phyloP scores from a whole-genome alignment of 169 alveolate species.

The Plasmodium coatneyi region DNA sequence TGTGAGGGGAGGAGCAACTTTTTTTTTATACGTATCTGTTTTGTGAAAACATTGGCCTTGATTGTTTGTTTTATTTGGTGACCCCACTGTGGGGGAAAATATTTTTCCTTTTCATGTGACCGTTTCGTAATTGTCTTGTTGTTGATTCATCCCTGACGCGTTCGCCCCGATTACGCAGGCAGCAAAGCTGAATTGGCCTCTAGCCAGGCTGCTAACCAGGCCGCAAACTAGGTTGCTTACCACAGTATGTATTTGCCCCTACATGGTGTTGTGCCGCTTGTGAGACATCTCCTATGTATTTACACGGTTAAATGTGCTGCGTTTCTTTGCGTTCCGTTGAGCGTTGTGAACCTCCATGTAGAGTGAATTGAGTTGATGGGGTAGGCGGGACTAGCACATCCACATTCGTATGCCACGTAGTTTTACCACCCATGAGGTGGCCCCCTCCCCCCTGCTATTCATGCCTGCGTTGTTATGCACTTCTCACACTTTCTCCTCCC shows the following conservation, averaged over 20 bases:
- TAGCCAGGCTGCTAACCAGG: not conserved
- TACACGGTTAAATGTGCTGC: not conserved
- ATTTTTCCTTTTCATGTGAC: not conserved
- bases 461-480: not conserved
- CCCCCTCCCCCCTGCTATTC: not conserved
- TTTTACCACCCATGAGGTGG: not conserved
- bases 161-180: not conserved
- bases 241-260: not conserved
- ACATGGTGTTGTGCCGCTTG: not conserved
- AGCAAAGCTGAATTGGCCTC: not conserved
- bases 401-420: not conserved
- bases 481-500: not conserved
- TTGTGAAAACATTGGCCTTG: not conserved
- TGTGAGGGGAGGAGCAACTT: not conserved
- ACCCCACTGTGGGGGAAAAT: not conserved
- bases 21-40: not conserved
- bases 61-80: constrained; percentile 22
- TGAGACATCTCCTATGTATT: not conserved
- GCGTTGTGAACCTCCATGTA: not conserved
- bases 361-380: not conserved
- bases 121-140: not conserved
- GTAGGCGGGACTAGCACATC: not conserved
- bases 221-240: no score
- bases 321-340: not conserved
- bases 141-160: not conserved